Conservation (phyloP, 352 stramenopile genomes). For the Peronospora belbahrii region DNA sequence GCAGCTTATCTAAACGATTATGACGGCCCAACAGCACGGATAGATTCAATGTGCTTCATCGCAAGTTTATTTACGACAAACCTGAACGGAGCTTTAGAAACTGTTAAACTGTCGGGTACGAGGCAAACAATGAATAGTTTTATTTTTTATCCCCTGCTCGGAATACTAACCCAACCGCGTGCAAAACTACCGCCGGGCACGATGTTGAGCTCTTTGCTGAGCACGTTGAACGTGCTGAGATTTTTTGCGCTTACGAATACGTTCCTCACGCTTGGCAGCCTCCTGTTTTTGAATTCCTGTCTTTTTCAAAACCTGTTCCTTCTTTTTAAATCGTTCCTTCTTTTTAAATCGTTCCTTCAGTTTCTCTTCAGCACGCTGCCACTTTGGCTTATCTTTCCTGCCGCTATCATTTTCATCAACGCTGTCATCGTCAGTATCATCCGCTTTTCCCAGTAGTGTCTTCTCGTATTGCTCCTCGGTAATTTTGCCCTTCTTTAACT, state of each 20-base stretch:
- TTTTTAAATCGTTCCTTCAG: constrained; percentile 81
- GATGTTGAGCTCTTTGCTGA: constrained; percentile 43
- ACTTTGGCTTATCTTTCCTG: constrained; percentile 54
- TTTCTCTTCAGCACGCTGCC: constrained; percentile 50
- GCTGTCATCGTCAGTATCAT: constrained; percentile 31
- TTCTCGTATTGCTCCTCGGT: constrained; percentile 90
- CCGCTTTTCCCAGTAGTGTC: constrained; percentile 49
- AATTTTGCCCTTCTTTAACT: constrained; percentile 97
- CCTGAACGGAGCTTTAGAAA: too few species aligned
- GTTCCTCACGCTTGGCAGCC: constrained; percentile 67
- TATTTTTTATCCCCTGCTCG: constrained; percentile 20
- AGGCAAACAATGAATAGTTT: constrained; percentile 26
- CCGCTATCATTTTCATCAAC: constrained; percentile 22
- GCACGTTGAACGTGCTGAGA: constrained; percentile 55
- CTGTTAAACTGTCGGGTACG: too few species aligned
- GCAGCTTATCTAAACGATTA: too few species aligned
- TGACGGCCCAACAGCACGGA: too few species aligned
- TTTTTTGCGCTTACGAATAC: constrained; percentile 80
- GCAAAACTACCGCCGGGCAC: constrained; percentile 21
- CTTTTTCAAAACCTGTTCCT: constrained; percentile 63
- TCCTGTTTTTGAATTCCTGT: constrained; percentile 67
- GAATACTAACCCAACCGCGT: constrained; percentile 1
- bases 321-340: constrained; percentile 82
- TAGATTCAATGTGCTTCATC: too few species aligned
- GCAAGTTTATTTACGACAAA: too few species aligned